These are phyloP conservation scores for Pichia heedii DNA, from an alignment of 805 yeast genomes.

Conservation along the genomic window DNA sequence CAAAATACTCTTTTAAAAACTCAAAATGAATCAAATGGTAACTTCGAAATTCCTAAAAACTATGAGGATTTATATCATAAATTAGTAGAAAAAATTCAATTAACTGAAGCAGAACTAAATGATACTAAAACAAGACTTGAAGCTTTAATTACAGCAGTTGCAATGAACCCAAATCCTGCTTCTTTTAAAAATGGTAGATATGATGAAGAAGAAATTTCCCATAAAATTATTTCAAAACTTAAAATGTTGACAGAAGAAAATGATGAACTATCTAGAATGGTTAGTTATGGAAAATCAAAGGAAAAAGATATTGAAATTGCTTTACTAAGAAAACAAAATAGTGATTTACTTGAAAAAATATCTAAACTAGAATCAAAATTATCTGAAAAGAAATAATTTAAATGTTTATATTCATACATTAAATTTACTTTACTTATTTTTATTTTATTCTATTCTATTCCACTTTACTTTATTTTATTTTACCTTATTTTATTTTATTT, in stretches of 20 bases:
- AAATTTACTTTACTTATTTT: background rate
- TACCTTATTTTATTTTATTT: too few relatives aligned
- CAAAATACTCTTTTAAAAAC: constrained; percentile 31
- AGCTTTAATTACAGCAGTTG: constrained; percentile 46
- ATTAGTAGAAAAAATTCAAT: constrained; percentile 21
- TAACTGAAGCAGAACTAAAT: constrained; percentile 38
- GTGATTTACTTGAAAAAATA: constrained; percentile 33
- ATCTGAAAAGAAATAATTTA: constrained; percentile 7
- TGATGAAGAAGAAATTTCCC: constrained; percentile 69
- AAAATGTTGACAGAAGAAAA: constrained; percentile 59
- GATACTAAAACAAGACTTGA: constrained; percentile 60
- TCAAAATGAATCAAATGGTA: constrained; percentile 9
- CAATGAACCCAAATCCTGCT: constrained; percentile 39
- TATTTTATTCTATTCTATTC: too few relatives aligned
- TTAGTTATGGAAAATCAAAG: constrained; percentile 68
- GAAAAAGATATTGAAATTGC: constrained; percentile 64
- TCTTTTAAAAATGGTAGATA: constrained; percentile 49
- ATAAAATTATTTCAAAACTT: constrained; percentile 56
- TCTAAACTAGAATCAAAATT: constrained; percentile 22
- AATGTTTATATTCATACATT: too few relatives aligned
- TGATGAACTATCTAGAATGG: constrained; percentile 56
- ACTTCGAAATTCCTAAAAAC: constrained; percentile 26
- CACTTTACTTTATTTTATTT: too few relatives aligned
- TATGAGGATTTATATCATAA: constrained; percentile 26
- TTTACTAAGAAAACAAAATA: constrained; percentile 42